Evolutionary conservation across 768 basidiomycete species (phyloP).

Genomic region (Thelephora aurantiotincta): DNA sequence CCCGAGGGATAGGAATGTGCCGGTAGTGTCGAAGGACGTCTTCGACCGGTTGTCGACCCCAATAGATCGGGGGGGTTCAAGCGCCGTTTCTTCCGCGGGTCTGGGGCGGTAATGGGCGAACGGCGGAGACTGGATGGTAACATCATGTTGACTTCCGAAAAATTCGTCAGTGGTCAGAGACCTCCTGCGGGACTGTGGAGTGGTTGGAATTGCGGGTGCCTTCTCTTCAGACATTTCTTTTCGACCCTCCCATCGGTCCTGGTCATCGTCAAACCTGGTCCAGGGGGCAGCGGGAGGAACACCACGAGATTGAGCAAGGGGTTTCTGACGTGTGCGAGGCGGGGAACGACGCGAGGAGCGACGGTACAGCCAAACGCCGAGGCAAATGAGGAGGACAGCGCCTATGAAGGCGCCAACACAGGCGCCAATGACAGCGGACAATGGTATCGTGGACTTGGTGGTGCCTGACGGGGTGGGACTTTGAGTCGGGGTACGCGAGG

Average conservation of each 20-base stretch:
- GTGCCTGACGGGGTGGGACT: background rate
- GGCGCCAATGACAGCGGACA: constrained; percentile 43
- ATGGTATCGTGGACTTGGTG: constrained; percentile 8
- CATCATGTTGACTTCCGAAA: constrained; percentile 15
- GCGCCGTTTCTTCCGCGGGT: constrained; percentile 38
- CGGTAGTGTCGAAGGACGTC: constrained; percentile 32
- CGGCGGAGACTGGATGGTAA: constrained; percentile 10
- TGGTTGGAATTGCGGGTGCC: background rate
- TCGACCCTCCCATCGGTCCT: constrained; percentile 30
- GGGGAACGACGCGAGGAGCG: constrained; percentile 31
- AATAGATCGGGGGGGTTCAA: constrained; percentile 28
- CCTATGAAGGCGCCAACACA: constrained; percentile 46
- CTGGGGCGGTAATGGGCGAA: constrained; percentile 44
- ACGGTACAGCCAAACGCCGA: constrained; percentile 41
- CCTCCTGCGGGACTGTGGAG: constrained; percentile 44
- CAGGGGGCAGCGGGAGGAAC: constrained; percentile 17
- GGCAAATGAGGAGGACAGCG: constrained; percentile 33
- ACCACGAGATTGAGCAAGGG: no score
- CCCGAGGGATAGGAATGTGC: constrained; percentile 34
- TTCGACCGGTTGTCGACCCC: constrained; percentile 26
- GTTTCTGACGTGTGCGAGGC: background rate
- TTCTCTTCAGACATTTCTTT: background rate
- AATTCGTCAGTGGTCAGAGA: constrained; percentile 26
- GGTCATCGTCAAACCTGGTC: constrained; percentile 41
- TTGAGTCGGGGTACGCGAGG: background rate